Evolutionary conservation across 805 yeast genomes (phyloP), one percentile per base, ranked within the genome.

Genomic region (Danielozyma ontarioensis): DNA sequence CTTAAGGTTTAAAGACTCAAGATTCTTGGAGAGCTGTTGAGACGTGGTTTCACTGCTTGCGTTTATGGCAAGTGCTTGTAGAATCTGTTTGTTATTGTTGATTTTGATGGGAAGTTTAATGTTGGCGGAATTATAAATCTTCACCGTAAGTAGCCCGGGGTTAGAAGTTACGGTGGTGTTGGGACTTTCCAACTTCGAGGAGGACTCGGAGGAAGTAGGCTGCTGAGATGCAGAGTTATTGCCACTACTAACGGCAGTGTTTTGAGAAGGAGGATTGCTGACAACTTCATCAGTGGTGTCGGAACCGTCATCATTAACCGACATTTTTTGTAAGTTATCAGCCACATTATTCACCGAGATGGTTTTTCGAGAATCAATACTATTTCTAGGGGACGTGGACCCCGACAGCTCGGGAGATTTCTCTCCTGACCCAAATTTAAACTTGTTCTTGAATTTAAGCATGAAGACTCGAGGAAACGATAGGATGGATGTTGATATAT

Each of bases 91-190:
- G 57, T 76, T 82, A 36, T 80, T 76, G 36, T 76, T 77, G 37
- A 83, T 66, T 17, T 77, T 76, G 29, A 83, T 76, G 4, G 96
- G 96, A 31, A 88, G 68, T 29, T 67, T 68, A 42, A 87, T 71
- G 32, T 77, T 75, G 37, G 73, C 71, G 24, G 89, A 84, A 25
- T 76, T 74, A 51, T 84, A 84, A 8, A 87, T 72, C 51, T 84
- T 83, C 17, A 87, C 80, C 0, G 89, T 83, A 44, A 87, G 68
- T 18, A 84, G 64, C 2, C 95, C 95, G 0, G 90, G 88, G 34
- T 48, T 46, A 26, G 53, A 39, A 7, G 40, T 10, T 14, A 28
- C 28, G 7, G 27, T 22, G 24, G 39, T 22, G 30, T 28, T 23
- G 13, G 27, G 18, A 5, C 19, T 18, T 17, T 39, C 37, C 16